Base-by-base conservation (phyloP, 164 flowering plant genomes). In the Dillenia turbinata region DNA sequence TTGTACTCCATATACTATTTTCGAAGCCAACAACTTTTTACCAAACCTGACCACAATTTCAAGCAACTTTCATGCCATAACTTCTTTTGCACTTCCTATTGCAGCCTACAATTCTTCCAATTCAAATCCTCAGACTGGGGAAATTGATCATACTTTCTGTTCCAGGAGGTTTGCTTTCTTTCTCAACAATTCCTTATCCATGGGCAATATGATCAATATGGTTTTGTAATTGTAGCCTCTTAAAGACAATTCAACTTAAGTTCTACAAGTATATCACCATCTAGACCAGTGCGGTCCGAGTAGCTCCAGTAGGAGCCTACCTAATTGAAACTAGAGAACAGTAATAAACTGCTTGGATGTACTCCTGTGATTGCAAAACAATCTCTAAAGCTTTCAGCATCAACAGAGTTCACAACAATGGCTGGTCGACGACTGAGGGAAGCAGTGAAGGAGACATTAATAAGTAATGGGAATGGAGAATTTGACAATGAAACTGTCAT, bases 71-170 rank as follows among this genome's bases (percentile, higher is more conserved):
- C 40, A 26, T 26, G 40, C 40, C 40, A 26, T 26, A 26, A 26
- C 40, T 26, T 26, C 40, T 26, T 26, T 26, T 2, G 40, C 40
- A 26, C 40, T 2, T 3, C 26, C 47, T 22, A 17, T 33, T 73
- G 68, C 84, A 86, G 88, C 91, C 88, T 6, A 75, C 91, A 10
- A 66, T 86, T 60, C 82, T 83, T 59, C 91, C 88, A 1, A 82
- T 86, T 63, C 91, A 86, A 69, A 86, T 86, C 1, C 65, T 86
- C 33, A 73, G 88, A 66, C 52, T 86, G 57, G 91, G 91, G 12
- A 70, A 80, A 52, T 61, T 86, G 14, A 47, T 86, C 75, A 78
- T 86, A 17, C 83, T 86, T 9, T 73, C 76, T 12, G 91, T 86
- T 16, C 91, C 91, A 8, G 91, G 83, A 83, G 88, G 91, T 83